These are phyloP conservation scores for Microbotryum violaceum DNA, from an alignment of 1,284 basidiomycete genomes.

Conservation along the genomic window DNA sequence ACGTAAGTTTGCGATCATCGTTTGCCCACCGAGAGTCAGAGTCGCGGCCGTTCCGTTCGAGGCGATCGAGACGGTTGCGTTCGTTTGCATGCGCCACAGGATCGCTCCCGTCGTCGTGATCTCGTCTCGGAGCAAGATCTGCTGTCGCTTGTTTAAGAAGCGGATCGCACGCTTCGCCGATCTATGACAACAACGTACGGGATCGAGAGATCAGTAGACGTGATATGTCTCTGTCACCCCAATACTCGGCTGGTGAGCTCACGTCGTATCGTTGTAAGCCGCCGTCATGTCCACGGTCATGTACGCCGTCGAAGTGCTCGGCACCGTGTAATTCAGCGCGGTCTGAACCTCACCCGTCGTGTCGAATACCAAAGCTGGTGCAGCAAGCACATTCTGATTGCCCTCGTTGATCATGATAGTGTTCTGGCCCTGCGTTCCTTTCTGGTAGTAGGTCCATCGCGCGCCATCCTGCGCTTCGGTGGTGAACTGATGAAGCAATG, in stretches of 20 bases:
- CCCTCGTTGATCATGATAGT: conserved; percentile 67
- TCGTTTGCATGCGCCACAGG: conserved; percentile 80
- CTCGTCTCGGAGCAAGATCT: conserved; percentile 61
- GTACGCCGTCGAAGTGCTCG: conserved; percentile 67
- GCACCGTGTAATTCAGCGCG: conserved; percentile 53
- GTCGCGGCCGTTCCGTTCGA: conserved; percentile 51
- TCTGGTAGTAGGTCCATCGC: conserved; percentile 90
- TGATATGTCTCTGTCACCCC: not conserved
- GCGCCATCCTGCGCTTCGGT: conserved; percentile 51
- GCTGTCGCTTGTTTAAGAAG: conserved; percentile 73
- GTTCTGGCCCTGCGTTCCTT: conserved; percentile 95
- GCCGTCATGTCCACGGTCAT: conserved; percentile 70
- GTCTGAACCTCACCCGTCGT: conserved; percentile 63
- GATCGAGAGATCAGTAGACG: not conserved
- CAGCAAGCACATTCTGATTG: conserved; percentile 65
- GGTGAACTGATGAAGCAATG: conserved; percentile 20
- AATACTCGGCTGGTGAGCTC: not conserved
- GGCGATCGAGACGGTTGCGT: conserved; percentile 51
- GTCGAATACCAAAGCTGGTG: conserved; percentile 49
- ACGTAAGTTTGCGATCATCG: conserved; percentile 45
- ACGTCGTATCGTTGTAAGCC: conserved; percentile 63
- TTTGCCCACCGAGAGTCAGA: conserved; percentile 56
- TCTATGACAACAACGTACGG: not conserved
- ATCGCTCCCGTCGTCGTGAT: conserved; percentile 29
- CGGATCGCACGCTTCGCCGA: conserved; percentile 80